Conservation (phyloP, 2,329 filamentous ascomycete species). For the Diplodia corticola region DNA sequence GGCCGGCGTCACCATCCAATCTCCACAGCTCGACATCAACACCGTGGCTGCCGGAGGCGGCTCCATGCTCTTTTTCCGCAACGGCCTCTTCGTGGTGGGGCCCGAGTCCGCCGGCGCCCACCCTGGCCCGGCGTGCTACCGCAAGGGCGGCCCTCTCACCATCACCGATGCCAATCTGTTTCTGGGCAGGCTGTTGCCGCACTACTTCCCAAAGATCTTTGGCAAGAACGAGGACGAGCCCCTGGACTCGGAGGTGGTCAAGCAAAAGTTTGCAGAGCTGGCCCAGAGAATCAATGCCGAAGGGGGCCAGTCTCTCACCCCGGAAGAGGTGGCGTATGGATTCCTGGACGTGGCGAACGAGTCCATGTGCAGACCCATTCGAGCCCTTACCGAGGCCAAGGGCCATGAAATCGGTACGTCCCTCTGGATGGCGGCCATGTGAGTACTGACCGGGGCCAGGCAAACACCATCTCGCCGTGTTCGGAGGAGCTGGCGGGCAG, state of each 20-base stretch:
- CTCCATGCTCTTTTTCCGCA: constrained; percentile 80
- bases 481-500: constrained; percentile 39
- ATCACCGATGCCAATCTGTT: constrained; percentile 81
- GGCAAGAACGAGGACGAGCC: constrained; percentile 35
- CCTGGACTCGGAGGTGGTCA: constrained; percentile 46
- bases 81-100: constrained; percentile 86
- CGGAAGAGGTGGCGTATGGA: constrained; percentile 31
- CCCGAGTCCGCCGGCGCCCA: constrained; percentile 88
- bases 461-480: constrained; percentile 47
- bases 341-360: constrained; percentile 35
- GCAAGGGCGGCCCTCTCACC: constrained; percentile 82
- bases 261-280: constrained; percentile 45
- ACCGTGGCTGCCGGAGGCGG: constrained; percentile 91
- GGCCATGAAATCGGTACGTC: constrained; percentile 27
- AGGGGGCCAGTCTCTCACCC: constrained; percentile 32
- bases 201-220: constrained; percentile 39
- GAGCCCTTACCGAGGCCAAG: constrained; percentile 33
- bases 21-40: constrained; percentile 90
- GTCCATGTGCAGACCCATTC: constrained; percentile 41
- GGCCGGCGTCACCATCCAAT: constrained; percentile 88
- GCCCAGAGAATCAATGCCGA: constrained; percentile 46
- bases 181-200: constrained; percentile 58
- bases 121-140: constrained; percentile 86
- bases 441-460: constrained; percentile 48
- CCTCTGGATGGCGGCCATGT: too few species aligned